Base-by-base conservation (phyloP, 495 filamentous ascomycete species). In the Niebla homalea region DNA sequence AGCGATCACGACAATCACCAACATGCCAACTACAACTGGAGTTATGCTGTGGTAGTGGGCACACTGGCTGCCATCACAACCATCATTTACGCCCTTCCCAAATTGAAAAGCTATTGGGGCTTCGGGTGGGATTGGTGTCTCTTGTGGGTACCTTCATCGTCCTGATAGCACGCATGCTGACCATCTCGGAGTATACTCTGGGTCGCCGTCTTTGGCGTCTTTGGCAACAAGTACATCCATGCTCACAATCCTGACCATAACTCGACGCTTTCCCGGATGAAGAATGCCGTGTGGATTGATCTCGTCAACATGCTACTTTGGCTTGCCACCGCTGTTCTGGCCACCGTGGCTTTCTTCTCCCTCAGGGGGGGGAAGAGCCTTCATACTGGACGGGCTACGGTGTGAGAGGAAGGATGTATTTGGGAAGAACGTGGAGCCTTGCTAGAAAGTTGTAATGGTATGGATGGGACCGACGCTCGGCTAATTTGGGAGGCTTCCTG, bases 251-350 rank as follows among this genome's bases (percentile, higher is more conserved):
- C 81, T 7, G 69, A 79, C 51, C 76, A 76, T 25, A 70, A 85
- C 61, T 55, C 51, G 15, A 72, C 71, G 19, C 73, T 87, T 44
- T 67, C 71, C 56, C 72, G 84, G 26, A 92, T 94, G 87, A 84
- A 87, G 64, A 79, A 82, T 63, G 86, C 87, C 23, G 85, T 89
- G 25, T 94, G 87, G 86, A 66, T 93, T 20, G 85, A 89, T 64
- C 66, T 93, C 44, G 64, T 77, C 20, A 84, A 82, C 58, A 73
- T 83, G 62, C 51, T 83, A 32, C 66, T 94, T 21, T 94, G 87
- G 87, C 61, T 84, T 23, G 59, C 79, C 26, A 80, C 74, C 11
- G 67, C 68, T 2, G 55, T 71, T 7, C 69, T 66, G 60, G 64
- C 60, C 40, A 60, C 64, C 39, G 18, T 72, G 48, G 55, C 64